phyloP scores from a whole-genome alignment of 371 early-diverging fungal genomes.

The Syncephalastrum racemosum region DNA sequence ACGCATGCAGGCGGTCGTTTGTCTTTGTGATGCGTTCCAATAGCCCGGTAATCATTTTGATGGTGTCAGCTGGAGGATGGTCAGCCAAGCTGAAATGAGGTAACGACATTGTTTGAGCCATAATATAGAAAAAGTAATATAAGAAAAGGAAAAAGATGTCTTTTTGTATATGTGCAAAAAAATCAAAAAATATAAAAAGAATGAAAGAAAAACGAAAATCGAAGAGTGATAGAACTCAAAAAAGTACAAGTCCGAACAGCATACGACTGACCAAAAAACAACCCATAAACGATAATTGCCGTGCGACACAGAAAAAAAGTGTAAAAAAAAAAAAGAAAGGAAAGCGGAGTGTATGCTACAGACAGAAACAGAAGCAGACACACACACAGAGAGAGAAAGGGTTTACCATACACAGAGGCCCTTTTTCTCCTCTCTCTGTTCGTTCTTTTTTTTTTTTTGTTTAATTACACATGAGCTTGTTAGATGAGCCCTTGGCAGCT shows the following conservation, averaged over 20 bases:
- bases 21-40: conserved; percentile 44
- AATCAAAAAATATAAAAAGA: conserved; percentile 1
- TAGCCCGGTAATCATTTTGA: conserved; percentile 39
- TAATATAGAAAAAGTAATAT: conserved; percentile 5
- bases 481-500: conserved; percentile 2
- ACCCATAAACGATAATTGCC: no score
- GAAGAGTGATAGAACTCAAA: no score
- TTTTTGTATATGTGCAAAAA: background rate
- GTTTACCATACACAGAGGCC: background rate
- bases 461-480: conserved; percentile 4
- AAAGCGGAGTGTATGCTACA: no score
- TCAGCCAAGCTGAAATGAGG: conserved; percentile 39
- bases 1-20: conserved; percentile 34
- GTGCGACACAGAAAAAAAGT: background rate
- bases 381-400: no score
- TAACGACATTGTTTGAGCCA: conserved; percentile 12
- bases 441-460: background rate
- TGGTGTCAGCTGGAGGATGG: conserved; percentile 42
- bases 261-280: no score
- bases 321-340: background rate
- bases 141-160: background rate
- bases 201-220: conserved; percentile 6
- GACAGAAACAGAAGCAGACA: background rate
- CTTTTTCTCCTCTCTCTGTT: background rate
- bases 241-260: no score